Evolutionary conservation across 169 alveolate species (phyloP).

Genomic region (Fabrea salina): DNA sequence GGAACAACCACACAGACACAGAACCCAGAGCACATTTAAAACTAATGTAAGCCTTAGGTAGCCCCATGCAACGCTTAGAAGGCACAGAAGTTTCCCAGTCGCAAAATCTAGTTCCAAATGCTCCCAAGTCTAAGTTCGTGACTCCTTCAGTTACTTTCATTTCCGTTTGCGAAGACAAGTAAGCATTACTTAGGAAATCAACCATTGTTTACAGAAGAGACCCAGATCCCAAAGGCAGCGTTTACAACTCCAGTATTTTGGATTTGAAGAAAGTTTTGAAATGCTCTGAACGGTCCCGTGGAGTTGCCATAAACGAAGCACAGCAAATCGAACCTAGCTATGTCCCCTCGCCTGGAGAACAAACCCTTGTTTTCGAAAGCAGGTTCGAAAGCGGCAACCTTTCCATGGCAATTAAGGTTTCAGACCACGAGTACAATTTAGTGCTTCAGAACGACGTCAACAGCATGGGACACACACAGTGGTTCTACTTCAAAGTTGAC

Average conservation of each 20-base stretch:
- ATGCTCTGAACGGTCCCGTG: background rate
- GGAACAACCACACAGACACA: background rate
- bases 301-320: background rate
- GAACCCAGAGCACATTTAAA: background rate
- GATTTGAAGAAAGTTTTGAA: constrained; percentile 7
- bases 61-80: too few species aligned
- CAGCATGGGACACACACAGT: constrained; percentile 83
- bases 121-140: constrained; percentile 8
- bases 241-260: constrained; percentile 15
- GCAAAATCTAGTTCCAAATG: too few species aligned
- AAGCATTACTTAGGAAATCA: background rate
- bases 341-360: background rate
- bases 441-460: constrained; percentile 80
- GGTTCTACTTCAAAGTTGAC: constrained; percentile 78
- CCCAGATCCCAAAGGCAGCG: background rate
- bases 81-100: too few species aligned
- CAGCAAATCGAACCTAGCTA: background rate
- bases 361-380: constrained; percentile 49
- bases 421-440: constrained; percentile 73
- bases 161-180: constrained; percentile 21
- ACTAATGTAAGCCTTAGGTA: too few species aligned
- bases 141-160: background rate
- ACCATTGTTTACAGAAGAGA: constrained; percentile 19
- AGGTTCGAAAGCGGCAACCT: constrained; percentile 84
- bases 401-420: constrained; percentile 69